A percentile compares a stretch with the other conserved stretches of the same genome.
Conservation (phyloP, 371 early-diverging fungal genomes). For the Actinomortierella wolfii region DNA sequence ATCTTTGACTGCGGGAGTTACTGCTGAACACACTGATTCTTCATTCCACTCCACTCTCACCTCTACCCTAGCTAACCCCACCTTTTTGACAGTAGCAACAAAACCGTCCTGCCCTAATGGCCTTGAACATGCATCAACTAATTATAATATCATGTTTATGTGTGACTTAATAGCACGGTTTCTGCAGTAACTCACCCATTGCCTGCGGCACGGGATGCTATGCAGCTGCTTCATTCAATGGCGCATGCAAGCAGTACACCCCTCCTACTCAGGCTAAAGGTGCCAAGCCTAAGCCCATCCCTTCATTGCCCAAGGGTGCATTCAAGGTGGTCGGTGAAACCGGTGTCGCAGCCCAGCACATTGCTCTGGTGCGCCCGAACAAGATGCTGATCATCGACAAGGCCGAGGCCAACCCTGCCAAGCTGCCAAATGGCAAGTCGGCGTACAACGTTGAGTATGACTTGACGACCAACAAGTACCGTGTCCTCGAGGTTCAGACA, state of each 20-base stretch:
- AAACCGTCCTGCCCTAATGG: background rate
- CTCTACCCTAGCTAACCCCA: background rate
- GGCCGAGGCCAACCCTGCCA: conserved; percentile 41
- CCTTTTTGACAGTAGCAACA: background rate
- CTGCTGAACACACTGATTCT: too few relatives aligned
- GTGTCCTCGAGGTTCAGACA: conserved; percentile 54
- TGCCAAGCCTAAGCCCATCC: conserved; percentile 17
- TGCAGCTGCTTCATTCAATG: conserved; percentile 23
- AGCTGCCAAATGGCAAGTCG: conserved; percentile 24
- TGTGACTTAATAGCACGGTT: conserved; percentile 35
- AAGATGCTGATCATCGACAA: conserved; percentile 46
- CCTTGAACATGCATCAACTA: too few relatives aligned
- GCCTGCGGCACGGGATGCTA: conserved; percentile 34
- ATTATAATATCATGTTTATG: too few relatives aligned
- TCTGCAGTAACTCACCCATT: conserved; percentile 36
- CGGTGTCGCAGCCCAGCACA: conserved; percentile 44
- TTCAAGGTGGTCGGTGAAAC: conserved; percentile 31
- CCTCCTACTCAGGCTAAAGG: background rate
- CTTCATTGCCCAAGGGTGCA: conserved; percentile 28
- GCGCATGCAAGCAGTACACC: conserved; percentile 19
- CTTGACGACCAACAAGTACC: conserved; percentile 49
- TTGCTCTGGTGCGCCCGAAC: conserved; percentile 36
- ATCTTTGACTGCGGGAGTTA: too few relatives aligned
- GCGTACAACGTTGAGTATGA: conserved; percentile 53
- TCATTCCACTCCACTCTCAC: background rate